Conservation (phyloP, 352 stramenopile genomes). For the Bremia lactucae region DNA sequence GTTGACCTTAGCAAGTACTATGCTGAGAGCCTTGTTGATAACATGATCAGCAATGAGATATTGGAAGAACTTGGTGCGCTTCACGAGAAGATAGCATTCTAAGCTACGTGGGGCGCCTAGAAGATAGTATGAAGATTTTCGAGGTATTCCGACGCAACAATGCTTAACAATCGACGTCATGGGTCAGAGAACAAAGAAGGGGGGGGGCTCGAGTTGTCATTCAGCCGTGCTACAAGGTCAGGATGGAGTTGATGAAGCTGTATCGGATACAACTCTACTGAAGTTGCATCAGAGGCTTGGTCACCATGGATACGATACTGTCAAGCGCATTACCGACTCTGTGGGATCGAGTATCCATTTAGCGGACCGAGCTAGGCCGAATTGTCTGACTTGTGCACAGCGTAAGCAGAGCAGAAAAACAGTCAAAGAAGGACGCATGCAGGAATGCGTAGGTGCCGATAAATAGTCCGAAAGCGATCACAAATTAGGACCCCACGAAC, state of each 20-base stretch:
- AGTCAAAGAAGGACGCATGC: neutral
- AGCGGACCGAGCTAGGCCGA: neutral
- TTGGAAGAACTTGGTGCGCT: neutral
- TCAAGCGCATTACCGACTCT: neutral
- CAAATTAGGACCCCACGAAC: neutral
- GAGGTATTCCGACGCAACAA: neutral
- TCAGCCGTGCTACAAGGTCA: no score
- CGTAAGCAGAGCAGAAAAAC: conserved; percentile 2
- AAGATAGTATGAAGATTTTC: no score
- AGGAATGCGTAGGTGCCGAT: no score
- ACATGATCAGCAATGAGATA: neutral
- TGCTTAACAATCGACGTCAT: neutral
- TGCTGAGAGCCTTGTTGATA: neutral
- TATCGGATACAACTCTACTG: no score
- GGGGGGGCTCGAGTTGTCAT: no score
- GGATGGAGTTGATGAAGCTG: no score
- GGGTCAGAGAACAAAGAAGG: neutral
- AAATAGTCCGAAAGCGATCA: neutral
- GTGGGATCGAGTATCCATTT: neutral
- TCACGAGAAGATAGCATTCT: neutral
- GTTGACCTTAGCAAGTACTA: neutral
- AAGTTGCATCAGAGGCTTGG: no score
- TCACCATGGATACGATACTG: conserved; percentile 5
- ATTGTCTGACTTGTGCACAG: conserved; percentile 1
- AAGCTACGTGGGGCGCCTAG: neutral